These are phyloP conservation scores for Anisodus tanguticus DNA, from an alignment of 257 asterid genomes.

Conservation along the genomic window DNA sequence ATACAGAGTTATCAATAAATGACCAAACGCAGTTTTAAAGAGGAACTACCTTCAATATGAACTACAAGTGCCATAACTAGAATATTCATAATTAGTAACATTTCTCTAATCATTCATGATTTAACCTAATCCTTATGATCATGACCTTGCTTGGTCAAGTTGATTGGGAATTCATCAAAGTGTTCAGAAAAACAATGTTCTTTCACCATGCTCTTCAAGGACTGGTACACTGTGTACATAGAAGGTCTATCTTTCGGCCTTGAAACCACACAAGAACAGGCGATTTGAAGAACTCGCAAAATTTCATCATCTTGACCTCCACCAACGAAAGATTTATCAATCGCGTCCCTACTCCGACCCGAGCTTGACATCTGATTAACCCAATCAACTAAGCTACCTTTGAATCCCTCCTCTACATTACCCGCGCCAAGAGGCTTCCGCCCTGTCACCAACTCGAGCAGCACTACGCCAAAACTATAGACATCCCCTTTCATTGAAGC, in stretches of 20 bases:
- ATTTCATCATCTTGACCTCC: conserved; percentile 60
- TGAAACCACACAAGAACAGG: conserved; percentile 59
- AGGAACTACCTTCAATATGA: not conserved
- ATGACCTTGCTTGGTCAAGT: conserved; percentile 49
- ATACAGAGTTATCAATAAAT: conserved; percentile 18
- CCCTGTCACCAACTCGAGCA: conserved; percentile 71
- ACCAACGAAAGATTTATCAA: conserved; percentile 50
- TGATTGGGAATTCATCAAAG: conserved; percentile 61
- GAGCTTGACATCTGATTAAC: conserved; percentile 47
- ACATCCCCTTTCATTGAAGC: conserved; percentile 80
- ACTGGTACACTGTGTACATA: conserved; percentile 60
- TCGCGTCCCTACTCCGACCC: conserved; percentile 52
- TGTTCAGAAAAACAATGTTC: conserved; percentile 58
- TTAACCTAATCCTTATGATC: conserved; percentile 32
- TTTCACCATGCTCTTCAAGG: conserved; percentile 59
- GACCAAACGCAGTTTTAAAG: not conserved
- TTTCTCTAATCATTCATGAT: conserved; percentile 3
- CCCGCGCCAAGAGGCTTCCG: conserved; percentile 57
- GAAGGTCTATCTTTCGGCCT: conserved; percentile 68
- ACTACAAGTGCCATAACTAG: conserved; percentile 13
- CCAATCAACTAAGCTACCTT: conserved; percentile 72
- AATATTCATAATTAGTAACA: conserved; percentile 8
- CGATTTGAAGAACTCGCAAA: conserved; percentile 52
- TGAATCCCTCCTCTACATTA: conserved; percentile 49
- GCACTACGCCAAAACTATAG: conserved; percentile 78